A percentile compares a stretch with the other conserved stretches of the same genome.
Conservation (phyloP, 768 basidiomycete species). For the Cantharellus anzutake region DNA sequence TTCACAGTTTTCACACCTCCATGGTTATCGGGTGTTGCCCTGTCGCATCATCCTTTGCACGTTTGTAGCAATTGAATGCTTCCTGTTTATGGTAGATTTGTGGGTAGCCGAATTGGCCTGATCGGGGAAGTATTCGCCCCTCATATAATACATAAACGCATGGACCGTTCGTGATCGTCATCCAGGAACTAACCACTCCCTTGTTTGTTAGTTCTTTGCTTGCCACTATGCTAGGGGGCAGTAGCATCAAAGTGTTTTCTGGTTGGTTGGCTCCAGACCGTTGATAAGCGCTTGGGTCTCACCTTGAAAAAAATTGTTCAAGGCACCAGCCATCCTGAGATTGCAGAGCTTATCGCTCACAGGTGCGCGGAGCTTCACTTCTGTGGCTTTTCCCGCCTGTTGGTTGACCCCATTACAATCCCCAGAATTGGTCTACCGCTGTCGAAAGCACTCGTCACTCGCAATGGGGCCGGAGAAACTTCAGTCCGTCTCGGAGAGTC, state of each 20-base stretch:
- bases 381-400: slow-evolving; percentile 1
- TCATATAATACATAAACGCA: no score
- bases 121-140: no score
- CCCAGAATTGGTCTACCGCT: slow-evolving; percentile 74
- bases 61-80: no score
- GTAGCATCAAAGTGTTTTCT: slow-evolving; percentile 39
- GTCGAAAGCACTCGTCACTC: slow-evolving; percentile 71
- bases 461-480: slow-evolving; percentile 82
- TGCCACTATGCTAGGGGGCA: slow-evolving; percentile 30
- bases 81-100: no score
- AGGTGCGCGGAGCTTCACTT: slow-evolving; percentile 32
- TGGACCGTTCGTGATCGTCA: no score
- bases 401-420: background rate
- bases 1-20: no score
- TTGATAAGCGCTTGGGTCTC: slow-evolving; percentile 4
- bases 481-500: slow-evolving; percentile 83
- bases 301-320: slow-evolving; percentile 1
- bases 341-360: slow-evolving; percentile 83
- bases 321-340: slow-evolving; percentile 92
- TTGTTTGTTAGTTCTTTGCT: no score
- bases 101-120: no score
- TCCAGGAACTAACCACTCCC: no score
- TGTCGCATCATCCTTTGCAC: no score
- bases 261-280: slow-evolving; percentile 19
- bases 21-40: no score